Percentiles rank a stretch among this genome's conserved stretches.
Conservation (phyloP, 257 asterid species). For the Ballota nigra region DNA sequence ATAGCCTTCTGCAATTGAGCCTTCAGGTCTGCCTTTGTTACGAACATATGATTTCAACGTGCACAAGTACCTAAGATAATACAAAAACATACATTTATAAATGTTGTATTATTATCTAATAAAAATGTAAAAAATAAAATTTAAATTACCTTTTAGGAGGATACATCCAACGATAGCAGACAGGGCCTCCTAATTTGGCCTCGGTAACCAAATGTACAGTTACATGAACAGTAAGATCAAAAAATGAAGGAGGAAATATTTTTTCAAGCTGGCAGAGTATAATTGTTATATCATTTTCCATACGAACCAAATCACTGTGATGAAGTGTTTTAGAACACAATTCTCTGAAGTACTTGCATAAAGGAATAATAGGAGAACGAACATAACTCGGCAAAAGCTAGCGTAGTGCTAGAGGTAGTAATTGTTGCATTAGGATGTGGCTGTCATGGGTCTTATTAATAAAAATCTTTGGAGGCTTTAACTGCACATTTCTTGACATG, state of each 20-base stretch:
- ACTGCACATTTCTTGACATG: neutral
- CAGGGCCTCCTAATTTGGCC: neutral
- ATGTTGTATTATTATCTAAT: no score
- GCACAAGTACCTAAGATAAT: neutral
- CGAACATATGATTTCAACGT: constrained; percentile 9
- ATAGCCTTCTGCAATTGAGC: constrained; percentile 17
- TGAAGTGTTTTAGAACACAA: neutral
- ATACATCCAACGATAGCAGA: neutral
- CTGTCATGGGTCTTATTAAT: neutral
- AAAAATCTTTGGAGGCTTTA: neutral
- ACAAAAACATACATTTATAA: no score
- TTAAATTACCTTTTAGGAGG: neutral
- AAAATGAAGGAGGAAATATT: neutral
- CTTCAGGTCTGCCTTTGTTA: neutral
- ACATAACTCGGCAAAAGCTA: neutral
- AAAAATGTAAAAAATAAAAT: no score
- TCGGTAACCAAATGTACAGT: neutral
- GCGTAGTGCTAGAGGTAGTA: neutral
- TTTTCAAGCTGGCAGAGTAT: neutral
- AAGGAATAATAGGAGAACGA: neutral
- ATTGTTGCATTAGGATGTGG: neutral
- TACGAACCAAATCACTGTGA: neutral
- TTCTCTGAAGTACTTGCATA: neutral
- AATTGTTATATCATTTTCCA: neutral
- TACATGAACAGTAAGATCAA: neutral